Conservation (phyloP, 192 early-diverging fungal genomes). For the Nowakowskiella sp. region DNA sequence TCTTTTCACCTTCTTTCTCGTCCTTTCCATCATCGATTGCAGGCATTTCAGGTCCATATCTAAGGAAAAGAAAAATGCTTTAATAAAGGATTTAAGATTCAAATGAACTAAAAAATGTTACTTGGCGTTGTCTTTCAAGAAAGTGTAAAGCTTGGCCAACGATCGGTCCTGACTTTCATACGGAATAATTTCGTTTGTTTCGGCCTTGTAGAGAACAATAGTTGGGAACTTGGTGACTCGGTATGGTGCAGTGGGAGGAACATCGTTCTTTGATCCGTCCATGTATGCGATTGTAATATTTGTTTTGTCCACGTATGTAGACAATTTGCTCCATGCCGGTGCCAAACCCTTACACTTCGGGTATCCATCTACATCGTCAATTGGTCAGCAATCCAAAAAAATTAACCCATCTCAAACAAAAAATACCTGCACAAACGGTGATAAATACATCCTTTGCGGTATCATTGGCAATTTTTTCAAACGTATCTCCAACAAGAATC, state of each 20-base stretch:
- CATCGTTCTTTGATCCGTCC: constrained; percentile 91
- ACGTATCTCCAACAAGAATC: constrained; percentile 79
- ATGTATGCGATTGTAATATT: constrained; percentile 83
- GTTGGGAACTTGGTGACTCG: constrained; percentile 89
- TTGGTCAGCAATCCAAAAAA: no score
- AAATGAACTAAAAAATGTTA: no score
- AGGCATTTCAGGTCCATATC: no score
- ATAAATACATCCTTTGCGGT: constrained; percentile 82
- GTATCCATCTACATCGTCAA: no score
- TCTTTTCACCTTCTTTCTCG: no score
- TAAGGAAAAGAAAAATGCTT: no score
- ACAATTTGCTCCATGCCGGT: constrained; percentile 62
- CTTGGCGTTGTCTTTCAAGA: constrained; percentile 73
- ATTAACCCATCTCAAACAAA: no score
- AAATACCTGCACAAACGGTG: constrained; percentile 69
- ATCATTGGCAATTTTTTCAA: constrained; percentile 79
- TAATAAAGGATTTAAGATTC: no score
- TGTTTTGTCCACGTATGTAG: constrained; percentile 37
- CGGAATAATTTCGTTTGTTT: constrained; percentile 66
- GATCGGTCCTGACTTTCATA: constrained; percentile 80
- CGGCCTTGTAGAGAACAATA: constrained; percentile 82
- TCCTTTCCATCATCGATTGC: no score
- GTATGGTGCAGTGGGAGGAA: constrained; percentile 65
- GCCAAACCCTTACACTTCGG: no score
- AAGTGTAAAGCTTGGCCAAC: constrained; percentile 65